Percentiles rank a stretch among this genome's conserved stretches.
Conservation (phyloP, 495 filamentous ascomycete genomes). For the Penicillium pulvis region DNA sequence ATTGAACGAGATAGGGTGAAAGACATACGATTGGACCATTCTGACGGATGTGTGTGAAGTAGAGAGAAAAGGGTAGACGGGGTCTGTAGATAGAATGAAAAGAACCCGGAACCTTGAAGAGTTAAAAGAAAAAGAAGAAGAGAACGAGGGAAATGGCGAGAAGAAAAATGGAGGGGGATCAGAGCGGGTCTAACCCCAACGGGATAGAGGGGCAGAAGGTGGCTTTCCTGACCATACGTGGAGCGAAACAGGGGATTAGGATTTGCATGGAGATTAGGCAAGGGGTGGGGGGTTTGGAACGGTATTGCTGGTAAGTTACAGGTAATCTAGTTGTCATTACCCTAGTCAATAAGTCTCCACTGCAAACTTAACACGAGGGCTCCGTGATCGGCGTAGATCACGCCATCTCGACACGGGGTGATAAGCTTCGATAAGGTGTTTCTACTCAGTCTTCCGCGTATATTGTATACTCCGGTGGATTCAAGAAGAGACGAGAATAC, state of each 20-base stretch:
- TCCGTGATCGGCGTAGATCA: slow-evolving; percentile 28
- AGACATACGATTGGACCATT: slow-evolving; percentile 78
- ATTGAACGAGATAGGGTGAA: slow-evolving; percentile 20
- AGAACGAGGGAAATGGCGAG: slow-evolving; percentile 25
- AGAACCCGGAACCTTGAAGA: slow-evolving; percentile 31
- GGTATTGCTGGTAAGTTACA: not conserved
- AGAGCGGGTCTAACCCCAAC: slow-evolving; percentile 22
- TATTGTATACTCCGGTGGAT: not conserved
- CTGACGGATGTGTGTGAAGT: slow-evolving; percentile 48
- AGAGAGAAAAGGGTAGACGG: slow-evolving; percentile 23
- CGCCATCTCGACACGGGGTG: slow-evolving; percentile 22
- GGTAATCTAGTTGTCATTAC: not conserved
- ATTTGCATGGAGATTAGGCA: not conserved
- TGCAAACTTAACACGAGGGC: not conserved
- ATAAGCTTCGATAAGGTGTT: slow-evolving; percentile 13
- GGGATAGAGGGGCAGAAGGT: slow-evolving; percentile 29
- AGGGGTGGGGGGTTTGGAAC: not conserved
- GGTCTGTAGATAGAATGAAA: slow-evolving; percentile 24
- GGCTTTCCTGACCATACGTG: slow-evolving; percentile 6
- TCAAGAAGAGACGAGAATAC: not conserved
- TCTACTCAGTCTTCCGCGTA: not conserved
- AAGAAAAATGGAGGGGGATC: slow-evolving; percentile 37
- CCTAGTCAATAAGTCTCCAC: not conserved
- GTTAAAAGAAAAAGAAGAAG: slow-evolving; percentile 22
- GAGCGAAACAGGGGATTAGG: slow-evolving; percentile 1